These are phyloP conservation scores for Solanum habrochaites DNA, from an alignment of 257 asterid species.

Conservation along the genomic window DNA sequence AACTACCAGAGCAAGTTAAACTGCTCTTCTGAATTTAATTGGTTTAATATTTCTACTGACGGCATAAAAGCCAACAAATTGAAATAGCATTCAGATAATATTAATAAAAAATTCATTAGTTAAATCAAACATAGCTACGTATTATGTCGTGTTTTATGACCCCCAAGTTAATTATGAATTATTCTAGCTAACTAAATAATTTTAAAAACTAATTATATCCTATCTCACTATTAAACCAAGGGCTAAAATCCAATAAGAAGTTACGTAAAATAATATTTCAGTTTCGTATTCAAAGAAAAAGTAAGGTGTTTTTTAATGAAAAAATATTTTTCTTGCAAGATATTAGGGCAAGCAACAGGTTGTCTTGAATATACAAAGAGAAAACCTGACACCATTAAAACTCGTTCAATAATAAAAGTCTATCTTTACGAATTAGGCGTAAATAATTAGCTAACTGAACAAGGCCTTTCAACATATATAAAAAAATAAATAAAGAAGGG, in stretches of 20 bases:
- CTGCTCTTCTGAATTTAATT: neutral
- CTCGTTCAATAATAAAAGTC: neutral
- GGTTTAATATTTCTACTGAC: neutral
- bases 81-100: neutral
- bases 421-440: neutral
- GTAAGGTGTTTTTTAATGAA: neutral
- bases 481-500: neutral
- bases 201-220: neutral
- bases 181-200: neutral
- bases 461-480: neutral
- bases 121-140: neutral
- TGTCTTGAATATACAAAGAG: neutral
- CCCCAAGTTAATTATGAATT: neutral
- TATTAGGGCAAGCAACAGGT: neutral
- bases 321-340: neutral
- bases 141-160: constrained; percentile 1
- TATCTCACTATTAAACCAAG: neutral
- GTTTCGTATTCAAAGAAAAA: neutral
- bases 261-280: neutral
- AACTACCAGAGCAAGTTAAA: neutral
- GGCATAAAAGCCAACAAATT: neutral
- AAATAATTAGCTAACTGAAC: neutral
- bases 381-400: neutral
- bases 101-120: neutral
- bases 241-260: neutral